These are phyloP conservation scores for Eruca vesicaria DNA, from an alignment of 441 rosid genomes.

Conservation along the genomic window DNA sequence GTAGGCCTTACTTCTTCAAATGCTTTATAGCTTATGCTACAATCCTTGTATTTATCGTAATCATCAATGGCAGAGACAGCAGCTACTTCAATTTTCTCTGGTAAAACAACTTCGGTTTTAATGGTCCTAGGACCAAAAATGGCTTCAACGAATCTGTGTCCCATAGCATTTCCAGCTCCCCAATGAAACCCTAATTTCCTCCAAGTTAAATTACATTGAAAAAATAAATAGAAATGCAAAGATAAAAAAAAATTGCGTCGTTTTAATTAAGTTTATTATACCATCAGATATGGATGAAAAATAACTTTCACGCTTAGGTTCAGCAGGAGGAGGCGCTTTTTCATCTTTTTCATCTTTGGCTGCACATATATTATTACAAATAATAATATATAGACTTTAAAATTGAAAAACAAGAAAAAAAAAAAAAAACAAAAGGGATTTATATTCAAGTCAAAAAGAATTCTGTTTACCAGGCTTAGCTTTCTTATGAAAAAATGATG, in stretches of 20 bases:
- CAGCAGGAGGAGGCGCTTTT: constrained; percentile 10
- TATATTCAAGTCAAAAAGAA: not conserved
- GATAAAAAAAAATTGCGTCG: not conserved
- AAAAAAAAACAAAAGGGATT: not conserved
- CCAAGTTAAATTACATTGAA: not conserved
- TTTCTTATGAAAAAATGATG: not conserved
- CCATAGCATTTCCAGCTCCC: constrained; percentile 16
- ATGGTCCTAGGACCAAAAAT: constrained; percentile 28
- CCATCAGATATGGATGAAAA: not conserved
- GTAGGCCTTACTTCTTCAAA: constrained; percentile 19
- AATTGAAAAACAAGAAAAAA: no score
- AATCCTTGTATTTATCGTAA: constrained; percentile 20
- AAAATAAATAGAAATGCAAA: not conserved
- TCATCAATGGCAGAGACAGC: constrained; percentile 3
- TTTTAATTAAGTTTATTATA: not conserved
- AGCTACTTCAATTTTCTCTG: constrained; percentile 12
- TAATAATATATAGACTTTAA: not conserved
- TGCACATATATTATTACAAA: not conserved
- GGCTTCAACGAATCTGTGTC: constrained; percentile 10
- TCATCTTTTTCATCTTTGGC: constrained; percentile 1
- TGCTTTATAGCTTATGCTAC: constrained; percentile 6
- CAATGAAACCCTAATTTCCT: constrained; percentile 12
- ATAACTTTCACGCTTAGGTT: not conserved
- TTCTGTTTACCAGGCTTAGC: not conserved
- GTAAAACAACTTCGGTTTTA: not conserved